Conservation (phyloP, 768 basidiomycete species). For the Collybiopsis luxurians region DNA sequence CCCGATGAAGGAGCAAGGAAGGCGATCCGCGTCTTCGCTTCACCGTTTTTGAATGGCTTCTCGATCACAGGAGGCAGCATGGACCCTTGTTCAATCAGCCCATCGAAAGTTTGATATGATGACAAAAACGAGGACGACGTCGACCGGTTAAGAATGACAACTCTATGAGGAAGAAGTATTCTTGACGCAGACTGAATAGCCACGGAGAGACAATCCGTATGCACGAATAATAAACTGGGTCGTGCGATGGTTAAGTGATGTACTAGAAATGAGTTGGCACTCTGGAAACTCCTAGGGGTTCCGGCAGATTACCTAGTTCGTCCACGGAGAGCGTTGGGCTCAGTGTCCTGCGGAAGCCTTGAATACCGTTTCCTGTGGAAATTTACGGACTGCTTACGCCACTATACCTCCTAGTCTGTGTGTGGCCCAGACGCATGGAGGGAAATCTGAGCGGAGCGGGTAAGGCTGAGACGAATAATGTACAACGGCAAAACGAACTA, state of each 20-base stretch:
- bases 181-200: constrained; percentile 26
- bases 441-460: constrained; percentile 27
- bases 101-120: constrained; percentile 21
- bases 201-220: constrained; percentile 24
- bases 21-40: constrained; percentile 43
- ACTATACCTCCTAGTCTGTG: constrained; percentile 40
- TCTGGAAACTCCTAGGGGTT: neutral
- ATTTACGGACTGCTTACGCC: constrained; percentile 26
- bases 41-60: constrained; percentile 32
- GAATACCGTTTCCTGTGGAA: neutral
- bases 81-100: constrained; percentile 30
- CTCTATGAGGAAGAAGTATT: constrained; percentile 17
- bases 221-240: constrained; percentile 31
- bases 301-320: constrained; percentile 14
- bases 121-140: neutral
- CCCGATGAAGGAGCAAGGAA: constrained; percentile 52
- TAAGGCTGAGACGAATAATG: neutral
- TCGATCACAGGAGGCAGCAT: constrained; percentile 33
- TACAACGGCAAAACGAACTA: constrained; percentile 22
- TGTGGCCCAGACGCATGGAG: constrained; percentile 34
- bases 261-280: constrained; percentile 3
- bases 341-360: constrained; percentile 11
- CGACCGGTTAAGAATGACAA: constrained; percentile 26
- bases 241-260: constrained; percentile 36
- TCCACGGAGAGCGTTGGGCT: constrained; percentile 14